Evolutionary conservation across 257 asterid species (phyloP).

Genomic region (Solanum okadae): DNA sequence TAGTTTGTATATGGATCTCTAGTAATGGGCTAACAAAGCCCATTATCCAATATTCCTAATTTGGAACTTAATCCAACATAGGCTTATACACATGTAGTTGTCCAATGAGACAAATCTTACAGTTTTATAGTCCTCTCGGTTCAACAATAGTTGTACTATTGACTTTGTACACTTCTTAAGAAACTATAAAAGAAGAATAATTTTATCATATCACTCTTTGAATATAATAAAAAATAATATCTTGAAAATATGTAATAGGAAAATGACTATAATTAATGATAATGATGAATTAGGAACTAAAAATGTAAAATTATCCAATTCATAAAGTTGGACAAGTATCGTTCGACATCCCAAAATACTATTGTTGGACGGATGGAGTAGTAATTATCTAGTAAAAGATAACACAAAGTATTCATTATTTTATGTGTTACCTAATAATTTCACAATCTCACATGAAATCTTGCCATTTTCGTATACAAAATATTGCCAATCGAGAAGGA

Average conservation of each 20-base stretch:
- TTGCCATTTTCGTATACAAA: background rate
- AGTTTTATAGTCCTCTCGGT: background rate
- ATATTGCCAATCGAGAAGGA: background rate
- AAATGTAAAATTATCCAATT: too few relatives aligned
- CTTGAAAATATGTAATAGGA: too few relatives aligned
- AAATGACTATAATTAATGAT: too few relatives aligned
- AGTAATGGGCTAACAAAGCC: background rate
- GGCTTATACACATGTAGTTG: background rate
- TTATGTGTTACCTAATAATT: background rate
- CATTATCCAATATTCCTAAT: background rate
- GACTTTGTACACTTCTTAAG: too few relatives aligned
- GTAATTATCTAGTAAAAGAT: background rate
- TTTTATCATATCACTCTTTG: too few relatives aligned
- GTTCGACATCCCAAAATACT: too few relatives aligned
- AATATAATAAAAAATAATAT: too few relatives aligned
- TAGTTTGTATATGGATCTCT: background rate
- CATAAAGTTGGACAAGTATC: too few relatives aligned
- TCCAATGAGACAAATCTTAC: background rate
- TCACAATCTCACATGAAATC: background rate
- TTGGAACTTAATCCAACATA: background rate
- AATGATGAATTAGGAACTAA: too few relatives aligned
- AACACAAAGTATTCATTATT: background rate
- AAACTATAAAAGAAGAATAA: too few relatives aligned
- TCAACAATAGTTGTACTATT: background rate
- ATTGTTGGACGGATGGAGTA: too few relatives aligned